Base-by-base conservation (phyloP, 1,139 yeast genomes). In the Pichia sorboxylosa region DNA sequence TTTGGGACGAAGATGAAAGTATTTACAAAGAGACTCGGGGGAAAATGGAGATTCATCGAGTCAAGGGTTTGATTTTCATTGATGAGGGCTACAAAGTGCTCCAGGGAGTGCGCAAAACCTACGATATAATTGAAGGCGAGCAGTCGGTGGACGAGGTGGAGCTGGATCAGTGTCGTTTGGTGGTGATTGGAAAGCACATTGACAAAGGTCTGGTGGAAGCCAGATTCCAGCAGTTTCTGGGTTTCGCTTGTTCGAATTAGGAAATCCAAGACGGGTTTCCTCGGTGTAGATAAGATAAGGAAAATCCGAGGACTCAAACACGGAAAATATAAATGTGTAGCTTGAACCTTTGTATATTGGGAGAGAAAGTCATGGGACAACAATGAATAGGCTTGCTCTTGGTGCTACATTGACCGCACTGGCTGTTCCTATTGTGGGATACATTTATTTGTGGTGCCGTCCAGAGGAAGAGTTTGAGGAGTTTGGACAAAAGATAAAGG, bases 71-170 rank as follows among this genome's bases (percentile, higher is more conserved):
- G 6, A 44, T 84, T 13, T 68, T 76, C 3, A 51, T 53, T 6
- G 47, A 43, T 2, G 51, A 51, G 3, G 39, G 38, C 2, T 73
- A 68, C n/a, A 62, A 69, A 39, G 85, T 90, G 2, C 59, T 90
- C n/a, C 98, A 90, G 52, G 97, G 94, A 5, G 98, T 90, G 0
- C 63, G 97, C 39, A 93, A 84, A 38, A 83, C 94, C 0, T 90
- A 84, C 54, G 98, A 90, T 41, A 63, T 84, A 1, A 66, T 79
- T 5, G 73, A 69, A 13, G 70, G 69, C 1, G 71, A 66, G 0
- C 43, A 43, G 11, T 49, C 47, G 5, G 48, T 61, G 6, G 54
- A 37, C 1, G 51, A 59, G 14, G 21, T 46, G 13, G 64, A 64
- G 6, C 41, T 55, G 13, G 35, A 47, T 5, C 43, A 43, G 5